These are phyloP conservation scores for Cantharellus cinnabarinus DNA, from an alignment of 768 basidiomycete genomes.

Conservation along the genomic window DNA sequence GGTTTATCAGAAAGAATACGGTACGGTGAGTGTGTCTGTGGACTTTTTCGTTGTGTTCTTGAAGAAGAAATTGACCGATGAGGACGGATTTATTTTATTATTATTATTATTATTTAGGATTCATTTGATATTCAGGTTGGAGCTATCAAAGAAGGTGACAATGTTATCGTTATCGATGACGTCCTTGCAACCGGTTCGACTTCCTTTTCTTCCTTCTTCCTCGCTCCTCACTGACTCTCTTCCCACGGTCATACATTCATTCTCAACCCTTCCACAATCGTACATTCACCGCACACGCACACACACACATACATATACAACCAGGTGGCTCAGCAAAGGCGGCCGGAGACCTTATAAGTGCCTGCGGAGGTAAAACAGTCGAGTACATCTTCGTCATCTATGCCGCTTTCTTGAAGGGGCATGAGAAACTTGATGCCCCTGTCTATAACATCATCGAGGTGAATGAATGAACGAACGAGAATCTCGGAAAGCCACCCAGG, in stretches of 20 bases:
- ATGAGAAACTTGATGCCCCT: conserved; percentile 64
- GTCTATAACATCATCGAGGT: conserved; percentile 73
- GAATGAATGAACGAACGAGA: conserved; percentile 26
- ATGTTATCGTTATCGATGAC: conserved; percentile 79
- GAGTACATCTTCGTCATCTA: conserved; percentile 94
- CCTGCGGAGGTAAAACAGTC: conserved; percentile 64
- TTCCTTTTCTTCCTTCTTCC: not conserved
- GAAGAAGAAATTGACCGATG: not conserved
- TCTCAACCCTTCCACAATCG: not conserved
- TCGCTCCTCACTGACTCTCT: not conserved
- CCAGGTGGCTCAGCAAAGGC: conserved; percentile 84
- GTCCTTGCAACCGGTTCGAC: conserved; percentile 77
- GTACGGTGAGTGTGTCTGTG: conserved; percentile 27
- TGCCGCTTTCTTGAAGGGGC: conserved; percentile 50
- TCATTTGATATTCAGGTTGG: conserved; percentile 90
- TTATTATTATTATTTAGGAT: too few species aligned
- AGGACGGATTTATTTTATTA: conserved; percentile 1
- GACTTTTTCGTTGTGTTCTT: not conserved
- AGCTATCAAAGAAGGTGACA: conserved; percentile 64
- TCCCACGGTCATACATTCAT: not conserved
- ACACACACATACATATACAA: not conserved
- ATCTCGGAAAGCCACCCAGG: not conserved
- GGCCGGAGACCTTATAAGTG: conserved; percentile 70
- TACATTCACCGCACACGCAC: not conserved
- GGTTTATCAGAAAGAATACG: conserved; percentile 85